A percentile compares a stretch with the other conserved stretches of the same genome.
Conservation (phyloP, 768 basidiomycete species). For the Termitomyces titanicus region DNA sequence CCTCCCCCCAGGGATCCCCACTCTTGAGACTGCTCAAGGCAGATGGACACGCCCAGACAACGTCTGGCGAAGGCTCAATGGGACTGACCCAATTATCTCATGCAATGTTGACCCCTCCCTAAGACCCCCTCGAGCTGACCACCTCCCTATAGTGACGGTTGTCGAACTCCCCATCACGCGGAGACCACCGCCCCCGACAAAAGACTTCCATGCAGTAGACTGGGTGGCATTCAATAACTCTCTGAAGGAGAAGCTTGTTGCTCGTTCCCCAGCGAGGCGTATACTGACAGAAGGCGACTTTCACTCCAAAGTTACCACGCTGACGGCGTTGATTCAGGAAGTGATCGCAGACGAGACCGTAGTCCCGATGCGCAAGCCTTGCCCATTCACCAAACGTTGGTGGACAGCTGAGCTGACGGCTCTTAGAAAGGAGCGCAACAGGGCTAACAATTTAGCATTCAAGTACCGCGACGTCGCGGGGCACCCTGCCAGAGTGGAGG, state of each 20-base stretch:
- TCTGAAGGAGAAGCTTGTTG: too few species aligned
- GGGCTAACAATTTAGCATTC: not conserved
- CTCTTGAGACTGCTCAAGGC: too few species aligned
- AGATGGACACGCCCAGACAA: too few species aligned
- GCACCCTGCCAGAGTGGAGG: not conserved
- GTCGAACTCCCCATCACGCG: too few species aligned
- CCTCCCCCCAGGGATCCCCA: not conserved
- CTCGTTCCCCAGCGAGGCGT: not conserved
- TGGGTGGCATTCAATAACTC: not conserved
- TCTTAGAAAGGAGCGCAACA: not conserved
- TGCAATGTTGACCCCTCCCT: too few species aligned
- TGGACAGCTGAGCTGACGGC: slow-evolving; percentile 14
- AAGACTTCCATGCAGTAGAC: too few species aligned
- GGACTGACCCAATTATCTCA: too few species aligned
- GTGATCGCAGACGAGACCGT: not conserved
- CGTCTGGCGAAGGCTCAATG: too few species aligned
- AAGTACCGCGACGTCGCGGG: not conserved
- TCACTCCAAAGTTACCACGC: too few species aligned
- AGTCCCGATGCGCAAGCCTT: slow-evolving; percentile 3
- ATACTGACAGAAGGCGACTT: not conserved
- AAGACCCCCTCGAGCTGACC: too few species aligned
- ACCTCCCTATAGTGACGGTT: too few species aligned
- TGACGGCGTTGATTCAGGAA: not conserved
- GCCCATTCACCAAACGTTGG: slow-evolving; percentile 18
- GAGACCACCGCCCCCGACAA: too few species aligned